Base-by-base conservation (phyloP, 1,284 basidiomycete species). In the Pterula multifida region DNA sequence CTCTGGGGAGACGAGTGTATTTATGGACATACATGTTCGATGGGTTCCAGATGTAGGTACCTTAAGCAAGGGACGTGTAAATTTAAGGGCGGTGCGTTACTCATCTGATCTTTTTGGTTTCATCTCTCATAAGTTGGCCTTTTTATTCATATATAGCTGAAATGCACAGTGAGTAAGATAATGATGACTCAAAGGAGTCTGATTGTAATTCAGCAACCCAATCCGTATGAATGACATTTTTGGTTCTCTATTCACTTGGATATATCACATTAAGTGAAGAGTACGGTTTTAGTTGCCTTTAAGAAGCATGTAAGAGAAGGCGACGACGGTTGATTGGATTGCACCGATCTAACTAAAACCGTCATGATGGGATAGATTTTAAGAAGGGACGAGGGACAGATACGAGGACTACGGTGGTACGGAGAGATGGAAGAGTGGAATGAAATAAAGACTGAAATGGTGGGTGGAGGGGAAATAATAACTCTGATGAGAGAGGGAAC, bases 11-110 rank as follows among this genome's bases (percentile, higher is more conserved):
- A 68, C 3, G 82, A 79, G 58, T 75, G 71, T 53, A 47, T 47
- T 23, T 79, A 79, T 61, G 79, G 79, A 3, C 80, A 82, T 60
- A 59, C 65, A 47, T 82, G 79, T 54, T 73, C 76, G 19, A 58
- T 64, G 50, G 65, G 63, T 25, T 60, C 65, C 2, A 73, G 67
- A 19, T 82, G 79, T 61, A 67, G 66, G 55, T 81, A 67, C 58
- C 61, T 71, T 54, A 76, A 73, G 63, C 63, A 69, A 49, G 72
- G 72, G 21, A 73, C 62, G 53, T 82, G 79, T 61, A 79, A 75
- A 60, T 82, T 82, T 59, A 60, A 66, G 53, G 77, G 72, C 61
- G 66, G 79, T 81, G 53, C 55, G 67, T 66, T 32, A 57, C 52
- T 50, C 50, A 42, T 51, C 51, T 54, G 51, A 42, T 19, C 35